Evolutionary conservation across 371 early-diverging fungal genomes (phyloP), one percentile per base, ranked within the genome.

Genomic region (Syncephalastrum monosporum): DNA sequence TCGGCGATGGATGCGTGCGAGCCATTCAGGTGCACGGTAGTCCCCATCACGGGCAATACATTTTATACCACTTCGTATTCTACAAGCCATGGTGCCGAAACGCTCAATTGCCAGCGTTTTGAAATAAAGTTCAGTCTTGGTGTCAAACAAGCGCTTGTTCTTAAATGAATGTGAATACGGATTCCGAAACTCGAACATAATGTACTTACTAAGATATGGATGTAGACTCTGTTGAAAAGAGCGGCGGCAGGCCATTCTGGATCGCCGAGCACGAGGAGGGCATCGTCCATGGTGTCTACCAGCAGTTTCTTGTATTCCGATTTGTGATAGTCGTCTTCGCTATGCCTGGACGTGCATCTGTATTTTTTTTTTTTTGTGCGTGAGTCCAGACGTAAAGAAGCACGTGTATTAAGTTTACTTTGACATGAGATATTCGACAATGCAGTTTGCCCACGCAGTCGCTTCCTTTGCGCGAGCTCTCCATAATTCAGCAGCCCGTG

Each of bases 241-340:
- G 91, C 92, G 0, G 97, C 92, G 0, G 81, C 88, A 0, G 97
- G 97, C 94, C 95, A 97, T 45, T 94, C 95, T 5, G 94, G 93
- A n/a, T 87, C 84, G 16, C 85, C 83, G 16, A 94, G 68, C 0
- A 92, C 83, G 4, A 70, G 59, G 49, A 93, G 64, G 0, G 91
- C 66, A 68, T 97, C 95, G 16, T 85, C 71, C 29, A 95, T 58
- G 29, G 95, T 74, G 42, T 71, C 68, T 17, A 90, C 88, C 16
- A 96, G 63, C 14, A 92, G 70, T 0, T 60, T 59, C n/a, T 87
- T 75, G 66, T 93, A 95, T 42, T 94, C 95, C 10, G 38, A 33
- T 10, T 33, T 33, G 10, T 33, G 38, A 33, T 33, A 33, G 2
- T 33, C 38, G 38, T 33, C 10, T 33, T 10, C 38, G 38, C 38